These are phyloP conservation scores for Phytophthora cryptogea DNA, from an alignment of 352 stramenopile species.

Conservation along the genomic window DNA sequence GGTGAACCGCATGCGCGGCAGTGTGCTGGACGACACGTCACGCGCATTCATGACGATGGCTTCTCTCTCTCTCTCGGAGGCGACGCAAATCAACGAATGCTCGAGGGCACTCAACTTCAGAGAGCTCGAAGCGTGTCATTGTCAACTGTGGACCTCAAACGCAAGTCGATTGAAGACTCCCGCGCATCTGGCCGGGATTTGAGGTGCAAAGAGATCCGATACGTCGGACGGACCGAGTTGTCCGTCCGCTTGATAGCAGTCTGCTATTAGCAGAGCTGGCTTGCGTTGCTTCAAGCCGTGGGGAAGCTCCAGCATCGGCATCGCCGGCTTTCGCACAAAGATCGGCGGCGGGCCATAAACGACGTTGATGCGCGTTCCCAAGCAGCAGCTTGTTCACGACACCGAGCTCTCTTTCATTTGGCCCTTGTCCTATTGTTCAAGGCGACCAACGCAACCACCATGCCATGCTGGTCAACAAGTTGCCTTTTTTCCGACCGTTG, in stretches of 20 bases:
- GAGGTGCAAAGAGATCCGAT: background rate
- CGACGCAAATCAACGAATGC: conserved; percentile 20
- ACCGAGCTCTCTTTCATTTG: background rate
- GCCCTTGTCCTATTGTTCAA: background rate
- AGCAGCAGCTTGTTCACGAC: background rate
- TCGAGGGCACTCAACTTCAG: conserved; percentile 1
- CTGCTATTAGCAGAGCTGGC: no score
- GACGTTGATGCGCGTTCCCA: background rate
- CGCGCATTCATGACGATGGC: conserved; percentile 28
- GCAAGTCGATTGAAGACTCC: conserved; percentile 9
- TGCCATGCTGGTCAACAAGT: background rate
- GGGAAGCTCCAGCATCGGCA: background rate
- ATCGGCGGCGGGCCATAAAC: background rate
- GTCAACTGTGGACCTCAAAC: background rate
- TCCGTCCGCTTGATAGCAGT: no score
- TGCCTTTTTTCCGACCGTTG: background rate
- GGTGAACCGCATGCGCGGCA: conserved; percentile 38
- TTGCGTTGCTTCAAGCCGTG: no score
- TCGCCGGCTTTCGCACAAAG: background rate
- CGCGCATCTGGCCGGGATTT: background rate
- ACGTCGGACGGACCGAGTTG: background rate
- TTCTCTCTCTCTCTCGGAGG: conserved; percentile 1
- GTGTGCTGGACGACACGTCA: conserved; percentile 22
- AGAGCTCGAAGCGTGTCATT: conserved; percentile 2
- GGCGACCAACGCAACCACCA: no score